Conservation (phyloP, 352 stramenopile species). For the Thalassiosira oceanica region DNA sequence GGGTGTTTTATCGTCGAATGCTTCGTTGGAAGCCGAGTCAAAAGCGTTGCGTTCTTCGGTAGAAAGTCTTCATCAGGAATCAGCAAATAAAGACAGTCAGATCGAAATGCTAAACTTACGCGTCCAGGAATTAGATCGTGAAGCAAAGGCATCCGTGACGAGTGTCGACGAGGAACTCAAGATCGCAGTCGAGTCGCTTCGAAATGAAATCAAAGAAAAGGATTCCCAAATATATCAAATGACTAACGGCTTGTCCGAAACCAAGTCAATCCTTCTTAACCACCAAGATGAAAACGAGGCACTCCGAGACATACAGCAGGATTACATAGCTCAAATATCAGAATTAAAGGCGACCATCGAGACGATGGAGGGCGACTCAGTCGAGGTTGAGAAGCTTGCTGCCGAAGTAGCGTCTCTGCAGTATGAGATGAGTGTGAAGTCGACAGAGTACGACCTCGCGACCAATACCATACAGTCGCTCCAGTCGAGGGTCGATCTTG, state of each 20-base stretch:
- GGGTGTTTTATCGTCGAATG: too few relatives aligned
- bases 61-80: too few relatives aligned
- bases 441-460: constrained; percentile 25
- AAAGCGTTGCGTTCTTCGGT: too few relatives aligned
- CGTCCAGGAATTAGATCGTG: too few relatives aligned
- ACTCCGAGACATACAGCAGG: constrained; percentile 13
- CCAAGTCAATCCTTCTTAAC: constrained; percentile 19
- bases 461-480: constrained; percentile 15
- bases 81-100: too few relatives aligned
- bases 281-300: constrained; percentile 47
- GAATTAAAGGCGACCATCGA: constrained; percentile 37
- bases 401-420: constrained; percentile 38
- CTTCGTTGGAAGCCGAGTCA: too few relatives aligned
- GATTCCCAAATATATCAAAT: constrained; percentile 18
- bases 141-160: too few relatives aligned
- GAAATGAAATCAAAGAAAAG: constrained; percentile 25
- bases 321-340: constrained; percentile 26
- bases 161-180: constrained; percentile 12
- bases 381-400: constrained; percentile 31
- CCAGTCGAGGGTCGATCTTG: constrained; percentile 26
- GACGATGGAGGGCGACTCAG: constrained; percentile 13
- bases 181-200: constrained; percentile 8
- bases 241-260: constrained; percentile 35
- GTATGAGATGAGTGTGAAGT: constrained; percentile 35
- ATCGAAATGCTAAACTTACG: too few relatives aligned